Evolutionary conservation across 345 rosid species (phyloP).

Genomic region (Corchorus capsularis): DNA sequence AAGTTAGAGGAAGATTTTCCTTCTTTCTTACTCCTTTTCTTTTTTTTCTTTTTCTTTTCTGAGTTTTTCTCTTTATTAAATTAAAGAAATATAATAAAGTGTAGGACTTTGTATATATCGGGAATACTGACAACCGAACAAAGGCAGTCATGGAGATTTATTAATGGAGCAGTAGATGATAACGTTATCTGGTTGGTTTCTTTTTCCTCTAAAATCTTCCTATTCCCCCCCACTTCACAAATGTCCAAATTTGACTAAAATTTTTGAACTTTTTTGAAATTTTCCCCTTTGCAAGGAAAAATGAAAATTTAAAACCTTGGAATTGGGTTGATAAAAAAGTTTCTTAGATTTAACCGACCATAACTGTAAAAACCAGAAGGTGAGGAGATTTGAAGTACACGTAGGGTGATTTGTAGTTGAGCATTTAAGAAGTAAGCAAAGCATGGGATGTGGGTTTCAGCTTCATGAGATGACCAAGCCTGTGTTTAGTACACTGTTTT

Average conservation of each 20-base stretch:
- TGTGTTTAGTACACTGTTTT: too few relatives aligned
- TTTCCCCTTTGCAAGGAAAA: not conserved
- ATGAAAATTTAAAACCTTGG: not conserved
- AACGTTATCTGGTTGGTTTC: slow-evolving; percentile 30
- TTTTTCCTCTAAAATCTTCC: not conserved
- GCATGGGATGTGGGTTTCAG: not conserved
- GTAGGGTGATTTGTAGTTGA: slow-evolving; percentile 23
- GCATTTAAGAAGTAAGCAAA: not conserved
- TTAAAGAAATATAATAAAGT: slow-evolving; percentile 5
- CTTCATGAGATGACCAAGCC: too few relatives aligned
- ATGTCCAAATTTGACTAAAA: not conserved
- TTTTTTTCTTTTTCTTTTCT: not conserved
- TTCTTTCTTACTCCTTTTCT: not conserved
- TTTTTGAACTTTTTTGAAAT: not conserved
- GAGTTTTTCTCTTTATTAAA: not conserved
- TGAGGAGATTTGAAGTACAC: not conserved
- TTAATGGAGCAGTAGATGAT: slow-evolving; percentile 31
- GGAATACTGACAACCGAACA: slow-evolving; percentile 35
- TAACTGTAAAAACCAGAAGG: slow-evolving; percentile 11
- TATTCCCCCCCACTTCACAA: slow-evolving; percentile 6
- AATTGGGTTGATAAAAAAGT: not conserved
- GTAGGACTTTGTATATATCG: not conserved
- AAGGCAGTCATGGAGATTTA: slow-evolving; percentile 26
- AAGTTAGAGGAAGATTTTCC: not conserved
- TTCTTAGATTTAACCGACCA: not conserved